These are phyloP conservation scores for Aphanoascus verrucosus DNA, from an alignment of 2,329 filamentous ascomycete genomes.

Conservation along the genomic window DNA sequence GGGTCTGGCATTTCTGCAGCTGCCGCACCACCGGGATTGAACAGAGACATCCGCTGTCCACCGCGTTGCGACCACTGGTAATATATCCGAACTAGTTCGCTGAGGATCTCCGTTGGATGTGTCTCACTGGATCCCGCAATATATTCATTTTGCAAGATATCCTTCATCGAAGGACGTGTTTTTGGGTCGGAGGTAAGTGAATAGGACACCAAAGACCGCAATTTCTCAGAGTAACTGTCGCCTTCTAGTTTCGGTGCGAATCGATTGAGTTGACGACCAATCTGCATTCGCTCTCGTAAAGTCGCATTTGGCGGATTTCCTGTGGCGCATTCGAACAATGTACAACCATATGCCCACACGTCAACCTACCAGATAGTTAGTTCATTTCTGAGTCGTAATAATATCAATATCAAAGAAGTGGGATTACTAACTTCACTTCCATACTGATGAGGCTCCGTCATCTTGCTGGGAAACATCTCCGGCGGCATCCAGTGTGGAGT, in stretches of 20 bases:
- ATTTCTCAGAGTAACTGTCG: conserved; percentile 34
- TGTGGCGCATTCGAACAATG: conserved; percentile 40
- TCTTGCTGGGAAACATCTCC: conserved; percentile 41
- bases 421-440: conserved; percentile 35
- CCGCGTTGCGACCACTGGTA: conserved; percentile 41
- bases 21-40: conserved; percentile 49
- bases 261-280: conserved; percentile 36
- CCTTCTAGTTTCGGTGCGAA: conserved; percentile 35
- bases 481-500: conserved; percentile 59
- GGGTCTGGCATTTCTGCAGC: conserved; percentile 41
- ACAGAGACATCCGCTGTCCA: conserved; percentile 46
- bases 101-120: conserved; percentile 36
- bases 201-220: conserved; percentile 38
- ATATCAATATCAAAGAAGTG: not conserved
- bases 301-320: conserved; percentile 41
- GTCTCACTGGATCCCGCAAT: conserved; percentile 33
- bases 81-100: conserved; percentile 39
- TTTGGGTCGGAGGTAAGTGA: conserved; percentile 35
- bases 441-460: conserved; percentile 34
- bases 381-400: not conserved
- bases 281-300: conserved; percentile 38
- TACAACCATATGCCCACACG: conserved; percentile 43
- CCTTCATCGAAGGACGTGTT: conserved; percentile 38
- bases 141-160: conserved; percentile 38
- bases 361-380: conserved; percentile 30